A percentile compares a stretch with the other conserved stretches of the same genome.
phyloP scores from a whole-genome alignment of 805 yeast species.

The Dipodascus albidus region DNA sequence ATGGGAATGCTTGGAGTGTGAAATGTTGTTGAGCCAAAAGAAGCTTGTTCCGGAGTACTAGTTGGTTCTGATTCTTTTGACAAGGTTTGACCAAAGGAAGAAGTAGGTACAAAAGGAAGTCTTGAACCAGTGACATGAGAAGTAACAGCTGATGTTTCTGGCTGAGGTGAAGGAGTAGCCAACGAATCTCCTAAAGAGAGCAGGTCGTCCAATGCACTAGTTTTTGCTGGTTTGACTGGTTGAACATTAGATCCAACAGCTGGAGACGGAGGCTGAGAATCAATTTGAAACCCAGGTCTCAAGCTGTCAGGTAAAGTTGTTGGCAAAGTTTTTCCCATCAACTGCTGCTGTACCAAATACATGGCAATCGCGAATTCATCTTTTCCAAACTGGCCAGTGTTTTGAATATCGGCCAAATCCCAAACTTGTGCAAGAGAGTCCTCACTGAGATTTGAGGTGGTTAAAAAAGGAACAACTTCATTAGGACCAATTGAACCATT shows the following conservation, averaged over 20 bases:
- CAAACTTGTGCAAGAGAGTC: conserved; percentile 80
- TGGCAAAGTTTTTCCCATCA: conserved; percentile 72
- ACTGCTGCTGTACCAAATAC: conserved; percentile 77
- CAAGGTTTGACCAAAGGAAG: conserved; percentile 74
- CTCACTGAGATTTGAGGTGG: conserved; percentile 78
- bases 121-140: conserved; percentile 23
- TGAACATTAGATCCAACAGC: conserved; percentile 10
- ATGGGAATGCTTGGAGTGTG: conserved; percentile 15
- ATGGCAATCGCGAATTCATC: conserved; percentile 88
- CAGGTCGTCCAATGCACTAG: conserved; percentile 40
- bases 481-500: conserved; percentile 58
- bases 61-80: conserved; percentile 25
- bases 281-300: conserved; percentile 19
- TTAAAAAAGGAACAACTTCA: conserved; percentile 79
- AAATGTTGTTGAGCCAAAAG: conserved; percentile 19
- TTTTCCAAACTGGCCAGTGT: conserved; percentile 68
- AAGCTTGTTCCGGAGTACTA: conserved; percentile 4
- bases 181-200: conserved; percentile 26
- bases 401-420: conserved; percentile 88
- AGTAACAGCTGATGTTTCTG: conserved; percentile 18
- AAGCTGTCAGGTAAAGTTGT: conserved; percentile 61
- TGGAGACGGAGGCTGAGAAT: neutral
- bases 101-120: conserved; percentile 60
- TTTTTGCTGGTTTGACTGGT: conserved; percentile 12
- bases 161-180: conserved; percentile 21